Evolutionary conservation across 768 basidiomycete species (phyloP), one percentile per base, ranked within the genome.

Genomic region (Rhodosporidiobolus sp.): DNA sequence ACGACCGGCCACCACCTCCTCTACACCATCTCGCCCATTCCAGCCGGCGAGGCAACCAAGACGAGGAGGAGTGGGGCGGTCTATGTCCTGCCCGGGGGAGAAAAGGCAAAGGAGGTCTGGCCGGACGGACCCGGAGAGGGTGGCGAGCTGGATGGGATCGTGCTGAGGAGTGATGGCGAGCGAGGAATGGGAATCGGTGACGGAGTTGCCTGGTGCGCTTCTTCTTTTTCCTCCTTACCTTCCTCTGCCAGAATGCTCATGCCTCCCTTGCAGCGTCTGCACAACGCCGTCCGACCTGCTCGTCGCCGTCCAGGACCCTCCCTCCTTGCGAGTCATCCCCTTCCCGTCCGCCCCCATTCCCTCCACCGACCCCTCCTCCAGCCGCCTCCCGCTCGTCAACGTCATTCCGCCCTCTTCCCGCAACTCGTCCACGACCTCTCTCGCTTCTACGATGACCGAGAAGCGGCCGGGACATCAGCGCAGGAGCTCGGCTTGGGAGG

Each of bases 61-160:
- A 12, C 20, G 22, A 24, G 28, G 14, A 48, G 34, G 14, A 38
- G 24, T 16, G 57, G 49, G 26, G 49, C 43, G 17, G 71, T 67
- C 2, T 73, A 73, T n/a, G 68, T 65, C 26, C 35, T 73, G 30
- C 75, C 75, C 11, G 75, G 75, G 19, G 68, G 68, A 17, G 71
- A 61, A 4, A 61, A 68, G 59, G 64, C 64, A 1, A 34, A 17
- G 10, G 52, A 67, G 35, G 43, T 49, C 1, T 76, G 75, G 71
- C 75, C 75, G 2, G 26, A 49, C 1, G 75, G 75, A 0, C 62
- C 65, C 11, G 75, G 75, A 8, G 75, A 76, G 30, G 75, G 75
- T 0, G 12, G 49, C 1, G 71, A 67, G 9, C 45, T 73, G 2
- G 49, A 67, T 8, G 75, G 75, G 0, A 56, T 73, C 34, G 46